Percentiles rank a stretch among this genome's conserved stretches.
These are phyloP conservation scores for Candida pseudoviswanathii DNA, from an alignment of 1,139 yeast genomes.

Conservation along the genomic window DNA sequence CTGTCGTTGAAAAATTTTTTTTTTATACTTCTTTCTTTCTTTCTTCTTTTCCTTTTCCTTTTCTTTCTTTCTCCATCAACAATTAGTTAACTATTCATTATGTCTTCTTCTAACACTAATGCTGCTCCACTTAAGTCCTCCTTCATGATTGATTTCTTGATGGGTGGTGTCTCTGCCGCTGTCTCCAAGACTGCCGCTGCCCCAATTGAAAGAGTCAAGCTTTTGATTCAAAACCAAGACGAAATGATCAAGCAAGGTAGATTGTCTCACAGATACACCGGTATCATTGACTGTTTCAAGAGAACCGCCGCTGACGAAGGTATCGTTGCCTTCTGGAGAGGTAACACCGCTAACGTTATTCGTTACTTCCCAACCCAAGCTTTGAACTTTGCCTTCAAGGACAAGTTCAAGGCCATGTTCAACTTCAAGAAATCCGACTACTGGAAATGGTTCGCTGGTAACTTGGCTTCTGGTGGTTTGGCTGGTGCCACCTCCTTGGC, in stretches of 20 bases:
- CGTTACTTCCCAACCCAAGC: slow-evolving; percentile 62
- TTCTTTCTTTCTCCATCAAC: slow-evolving; percentile 12
- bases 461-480: slow-evolving; percentile 59
- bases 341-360: slow-evolving; percentile 58
- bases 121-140: slow-evolving; percentile 18
- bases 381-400: slow-evolving; percentile 56
- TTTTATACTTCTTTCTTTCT: slow-evolving; percentile 1
- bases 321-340: slow-evolving; percentile 55
- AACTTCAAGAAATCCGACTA: slow-evolving; percentile 56
- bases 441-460: slow-evolving; percentile 57
- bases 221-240: slow-evolving; percentile 56
- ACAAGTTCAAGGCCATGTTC: slow-evolving; percentile 52
- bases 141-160: slow-evolving; percentile 46
- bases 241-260: slow-evolving; percentile 59
- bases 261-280: slow-evolving; percentile 51
- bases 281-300: slow-evolving; percentile 52
- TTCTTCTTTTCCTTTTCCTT: slow-evolving; percentile 10
- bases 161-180: slow-evolving; percentile 63
- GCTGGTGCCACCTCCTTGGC: slow-evolving; percentile 60
- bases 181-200: slow-evolving; percentile 59
- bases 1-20: slow-evolving; percentile 7
- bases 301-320: slow-evolving; percentile 59
- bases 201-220: slow-evolving; percentile 58
- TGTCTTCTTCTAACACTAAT: slow-evolving; percentile 13
- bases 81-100: slow-evolving; percentile 7